phyloP scores from a whole-genome alignment of 2,329 filamentous ascomycete species.

The Peltaster fructicola region DNA sequence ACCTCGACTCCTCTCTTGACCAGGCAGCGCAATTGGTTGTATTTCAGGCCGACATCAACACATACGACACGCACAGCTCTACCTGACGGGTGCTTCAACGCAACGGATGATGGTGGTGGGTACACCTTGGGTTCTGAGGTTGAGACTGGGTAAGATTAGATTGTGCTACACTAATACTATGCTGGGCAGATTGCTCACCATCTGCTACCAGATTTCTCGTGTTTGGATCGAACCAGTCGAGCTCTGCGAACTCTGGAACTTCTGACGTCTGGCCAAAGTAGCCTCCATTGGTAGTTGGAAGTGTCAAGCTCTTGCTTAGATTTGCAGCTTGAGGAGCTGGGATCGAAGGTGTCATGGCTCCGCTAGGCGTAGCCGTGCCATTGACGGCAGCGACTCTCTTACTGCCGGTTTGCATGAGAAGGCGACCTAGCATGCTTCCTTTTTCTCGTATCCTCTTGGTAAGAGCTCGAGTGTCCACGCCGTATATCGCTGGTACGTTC shows the following conservation, averaged over 20 bases:
- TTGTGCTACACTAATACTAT: conserved; percentile 11
- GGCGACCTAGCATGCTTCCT: conserved; percentile 87
- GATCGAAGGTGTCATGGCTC: conserved; percentile 18
- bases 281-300: conserved; percentile 18
- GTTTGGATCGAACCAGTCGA: conserved; percentile 88
- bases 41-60: conserved; percentile 95
- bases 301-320: conserved; percentile 14
- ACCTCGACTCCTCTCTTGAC: conserved; percentile 84
- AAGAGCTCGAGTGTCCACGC: conserved; percentile 79
- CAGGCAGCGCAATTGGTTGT: conserved; percentile 90
- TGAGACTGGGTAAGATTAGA: conserved; percentile 49
- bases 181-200: conserved; percentile 42
- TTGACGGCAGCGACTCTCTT: conserved; percentile 25
- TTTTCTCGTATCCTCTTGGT: conserved; percentile 89
- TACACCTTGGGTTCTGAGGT: conserved; percentile 75
- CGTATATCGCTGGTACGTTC: conserved; percentile 82
- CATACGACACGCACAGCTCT: conserved; percentile 75
- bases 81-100: conserved; percentile 74
- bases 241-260: conserved; percentile 44
- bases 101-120: conserved; percentile 50
- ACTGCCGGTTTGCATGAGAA: conserved; percentile 52
- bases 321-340: conserved; percentile 16
- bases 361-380: conserved; percentile 9
- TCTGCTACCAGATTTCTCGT: conserved; percentile 81
- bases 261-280: conserved; percentile 15